Evolutionary conservation across 768 basidiomycete genomes (phyloP), one percentile per base, ranked within the genome.

Genomic region (Glaciozyma antarctica): DNA sequence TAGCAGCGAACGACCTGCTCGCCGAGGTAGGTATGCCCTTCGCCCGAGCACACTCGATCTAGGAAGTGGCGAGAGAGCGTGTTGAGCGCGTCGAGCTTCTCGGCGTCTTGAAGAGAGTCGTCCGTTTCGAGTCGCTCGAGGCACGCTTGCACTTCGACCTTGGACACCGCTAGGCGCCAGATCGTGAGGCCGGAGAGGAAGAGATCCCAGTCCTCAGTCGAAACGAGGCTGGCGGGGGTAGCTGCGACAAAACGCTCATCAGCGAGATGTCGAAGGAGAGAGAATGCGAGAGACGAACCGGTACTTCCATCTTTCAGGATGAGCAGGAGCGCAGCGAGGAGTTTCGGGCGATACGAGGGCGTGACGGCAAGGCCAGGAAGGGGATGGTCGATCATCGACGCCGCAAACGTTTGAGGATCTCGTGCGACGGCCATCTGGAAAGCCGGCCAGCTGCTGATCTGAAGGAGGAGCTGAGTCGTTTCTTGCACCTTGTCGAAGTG

Each of bases 101-200:
- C 66, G 16, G 51, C 15, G 15, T 54, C 28, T 8, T 58, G n/a
- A 13, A 71, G 55, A 2, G 63, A 24, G 13, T 51, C 52, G 43
- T 71, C 69, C 48, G 63, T 55, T 3, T 65, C 69, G 51, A 71
- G 64, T 1, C 69, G 66, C 49, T 71, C 69, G 51, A 71, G 66
- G 17, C 58, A 65, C 5, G 69, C 58, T 17, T 65, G 65, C 38
- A 71, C 61, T 26, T 71, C 69, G 56, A 71, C 66, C 55, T 71
- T 71, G 6, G 63, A 65, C 22, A 65, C 34, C 8, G 66, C n/a
- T 10, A 71, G 62, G 12, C 66, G 60, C 69, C 69, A 71, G 15
- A 71, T 48, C 9, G 66, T 67, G 22, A 71, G 52, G 12, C 69
- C 66, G 21, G 69, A 71, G 13, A 71, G 69, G 63, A 70, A 70